Base-by-base conservation (phyloP, 176 grass and related monocot species). In the Guadua angustifolia region DNA sequence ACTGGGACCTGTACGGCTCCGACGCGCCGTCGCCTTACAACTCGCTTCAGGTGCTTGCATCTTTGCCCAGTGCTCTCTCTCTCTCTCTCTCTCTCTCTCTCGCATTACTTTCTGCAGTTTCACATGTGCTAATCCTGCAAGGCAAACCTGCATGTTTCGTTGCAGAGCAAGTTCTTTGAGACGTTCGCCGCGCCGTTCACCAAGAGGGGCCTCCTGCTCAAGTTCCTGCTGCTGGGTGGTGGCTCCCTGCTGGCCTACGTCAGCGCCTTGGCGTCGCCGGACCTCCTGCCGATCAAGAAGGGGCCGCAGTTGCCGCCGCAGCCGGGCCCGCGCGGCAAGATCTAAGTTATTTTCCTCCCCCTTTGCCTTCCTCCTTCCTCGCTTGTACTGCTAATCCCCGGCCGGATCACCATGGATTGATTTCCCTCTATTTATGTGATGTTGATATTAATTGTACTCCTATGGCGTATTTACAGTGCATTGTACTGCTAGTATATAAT, bases 81-180 rank as follows among this genome's bases (percentile, higher is more conserved):
- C 24, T 45, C 44, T 45, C 7, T 25, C 9, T 44, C 24, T 45
- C 44, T 45, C 42, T 43, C 42, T 43, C 42, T 6, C 42, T 43
- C 42, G 1, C 44, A 0, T 24, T 58, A 24, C 56, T 11, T 11
- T 3, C 45, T 59, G 9, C n/a, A 11, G 56, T 59, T 11, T 59
- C 9, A 4, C 56, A 59, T 59, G 56, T 5, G 49, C 10, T 24
- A 24, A 59, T 59, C n/a, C 22, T 24, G 10, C 22, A 5, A 1
- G 11, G n/a, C n/a, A 24, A 59, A 59, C 9, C 11, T 59, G 56
- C 8, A 56, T 67, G 51, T 15, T 15, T 69, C 17, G 44, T 25
- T 76, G 77, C 97, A 99, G 97, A 95, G 97, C 89, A 99, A 99
- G 86, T 99, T 99, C 91, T 99, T 99, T 19, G 88, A 95, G 89